These are phyloP conservation scores for Chrysosporium keratinophilum DNA, from an alignment of 2,329 filamentous ascomycete species.

Conservation along the genomic window DNA sequence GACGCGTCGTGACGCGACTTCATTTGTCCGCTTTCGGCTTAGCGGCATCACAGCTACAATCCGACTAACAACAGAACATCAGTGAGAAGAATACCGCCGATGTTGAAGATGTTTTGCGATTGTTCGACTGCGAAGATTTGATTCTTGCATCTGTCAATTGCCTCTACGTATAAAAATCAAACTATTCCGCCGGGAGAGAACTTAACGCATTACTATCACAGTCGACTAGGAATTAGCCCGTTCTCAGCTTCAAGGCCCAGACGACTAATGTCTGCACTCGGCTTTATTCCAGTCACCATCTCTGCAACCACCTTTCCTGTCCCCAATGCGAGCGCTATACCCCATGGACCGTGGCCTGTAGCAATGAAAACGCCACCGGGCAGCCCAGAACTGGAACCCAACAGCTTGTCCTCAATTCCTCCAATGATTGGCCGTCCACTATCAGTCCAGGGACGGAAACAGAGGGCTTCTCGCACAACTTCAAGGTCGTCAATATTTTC, in stretches of 20 bases:
- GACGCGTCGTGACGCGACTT: neutral
- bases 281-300: constrained; percentile 50
- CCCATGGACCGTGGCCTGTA: constrained; percentile 68
- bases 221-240: neutral
- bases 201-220: neutral
- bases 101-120: neutral
- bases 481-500: constrained; percentile 45
- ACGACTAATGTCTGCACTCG: constrained; percentile 50
- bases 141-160: neutral
- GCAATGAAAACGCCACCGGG: constrained; percentile 57
- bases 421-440: constrained; percentile 55
- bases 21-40: neutral
- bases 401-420: constrained; percentile 45
- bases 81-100: neutral
- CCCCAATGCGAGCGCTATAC: constrained; percentile 53
- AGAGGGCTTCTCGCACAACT: constrained; percentile 55
- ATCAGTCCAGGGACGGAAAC: constrained; percentile 60
- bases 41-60: neutral
- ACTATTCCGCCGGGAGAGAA: neutral
- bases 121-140: neutral
- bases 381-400: constrained; percentile 43
- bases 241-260: constrained; percentile 31
- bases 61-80: neutral
- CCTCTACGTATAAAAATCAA: neutral
- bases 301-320: constrained; percentile 63